phyloP scores from a whole-genome alignment of 148 eudicot genomes.

The Rhododendron molle region DNA sequence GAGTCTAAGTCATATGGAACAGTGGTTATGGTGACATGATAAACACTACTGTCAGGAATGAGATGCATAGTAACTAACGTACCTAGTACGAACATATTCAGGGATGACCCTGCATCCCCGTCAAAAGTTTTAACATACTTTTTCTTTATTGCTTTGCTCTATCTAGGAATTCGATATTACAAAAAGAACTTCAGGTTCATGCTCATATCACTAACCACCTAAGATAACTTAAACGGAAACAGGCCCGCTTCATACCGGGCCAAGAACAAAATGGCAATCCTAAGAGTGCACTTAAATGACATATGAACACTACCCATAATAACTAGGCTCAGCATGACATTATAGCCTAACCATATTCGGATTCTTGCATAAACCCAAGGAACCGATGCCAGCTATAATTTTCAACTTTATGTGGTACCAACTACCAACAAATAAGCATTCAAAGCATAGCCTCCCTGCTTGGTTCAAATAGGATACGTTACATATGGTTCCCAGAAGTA shows the following conservation, averaged over 20 bases:
- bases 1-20: neutral
- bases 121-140: too few relatives aligned
- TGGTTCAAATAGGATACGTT: neutral
- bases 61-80: too few relatives aligned
- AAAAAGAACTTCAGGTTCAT: too few relatives aligned
- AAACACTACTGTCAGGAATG: too few relatives aligned
- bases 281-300: neutral
- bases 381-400: neutral
- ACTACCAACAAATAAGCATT: neutral
- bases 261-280: neutral
- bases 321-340: neutral
- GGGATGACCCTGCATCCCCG: too few relatives aligned
- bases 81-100: too few relatives aligned
- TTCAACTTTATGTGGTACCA: neutral
- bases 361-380: neutral
- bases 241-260: neutral
- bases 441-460: neutral
- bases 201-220: too few relatives aligned
- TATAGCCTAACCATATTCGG: neutral
- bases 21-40: neutral
- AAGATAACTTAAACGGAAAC: neutral
- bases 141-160: too few relatives aligned
- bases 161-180: too few relatives aligned
- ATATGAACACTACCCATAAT: neutral
- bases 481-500: neutral